Evolutionary conservation across 2,329 filamentous ascomycete genomes (phyloP).

Genomic region (Sarocladium brachiariae): DNA sequence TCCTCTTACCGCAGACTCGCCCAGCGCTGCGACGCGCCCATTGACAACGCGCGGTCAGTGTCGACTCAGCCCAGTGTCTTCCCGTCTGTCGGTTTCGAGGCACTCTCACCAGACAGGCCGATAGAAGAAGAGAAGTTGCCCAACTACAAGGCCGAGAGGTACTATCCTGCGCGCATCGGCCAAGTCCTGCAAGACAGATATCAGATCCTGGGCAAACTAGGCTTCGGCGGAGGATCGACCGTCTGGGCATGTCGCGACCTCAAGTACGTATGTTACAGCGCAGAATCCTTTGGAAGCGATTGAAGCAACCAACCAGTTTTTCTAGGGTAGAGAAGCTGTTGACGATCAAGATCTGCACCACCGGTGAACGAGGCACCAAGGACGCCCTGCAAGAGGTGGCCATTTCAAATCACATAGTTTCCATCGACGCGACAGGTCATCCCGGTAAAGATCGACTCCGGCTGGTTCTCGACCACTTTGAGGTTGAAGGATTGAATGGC

Average conservation of each 20-base stretch:
- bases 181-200: constrained; percentile 15
- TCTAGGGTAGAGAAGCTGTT: not conserved
- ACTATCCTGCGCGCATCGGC: constrained; percentile 17
- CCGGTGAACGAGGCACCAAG: not conserved
- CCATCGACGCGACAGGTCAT: constrained; percentile 12
- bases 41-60: no score
- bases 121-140: constrained; percentile 18
- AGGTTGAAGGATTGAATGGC: constrained; percentile 15
- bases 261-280: constrained; percentile 12
- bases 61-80: no score
- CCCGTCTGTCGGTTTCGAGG: no score
- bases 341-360: constrained; percentile 9
- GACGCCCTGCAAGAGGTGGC: constrained; percentile 13
- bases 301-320: not conserved
- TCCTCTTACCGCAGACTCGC: no score
- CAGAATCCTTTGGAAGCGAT: not conserved
- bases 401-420: constrained; percentile 15
- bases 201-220: constrained; percentile 18
- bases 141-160: constrained; percentile 15
- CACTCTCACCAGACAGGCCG: no score
- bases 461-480: constrained; percentile 12
- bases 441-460: constrained; percentile 13
- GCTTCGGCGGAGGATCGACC: constrained; percentile 17
- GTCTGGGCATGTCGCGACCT: constrained; percentile 20
- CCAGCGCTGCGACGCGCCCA: no score